A percentile compares a stretch with the other conserved stretches of the same genome.
These are phyloP conservation scores for Grammothele lineata DNA, from an alignment of 768 basidiomycete genomes.

Conservation along the genomic window DNA sequence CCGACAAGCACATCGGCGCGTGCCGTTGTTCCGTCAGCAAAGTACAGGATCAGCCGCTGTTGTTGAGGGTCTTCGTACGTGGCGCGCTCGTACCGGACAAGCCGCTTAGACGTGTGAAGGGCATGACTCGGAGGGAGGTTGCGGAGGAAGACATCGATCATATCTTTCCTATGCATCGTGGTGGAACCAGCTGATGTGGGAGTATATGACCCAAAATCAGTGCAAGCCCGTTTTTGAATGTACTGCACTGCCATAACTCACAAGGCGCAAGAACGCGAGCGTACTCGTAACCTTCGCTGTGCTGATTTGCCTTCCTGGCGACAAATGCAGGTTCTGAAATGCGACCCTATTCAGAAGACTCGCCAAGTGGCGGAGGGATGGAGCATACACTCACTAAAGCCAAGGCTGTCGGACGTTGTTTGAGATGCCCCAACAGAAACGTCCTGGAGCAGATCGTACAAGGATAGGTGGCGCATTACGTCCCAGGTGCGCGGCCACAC, in stretches of 20 bases:
- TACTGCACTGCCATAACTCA: constrained; percentile 2
- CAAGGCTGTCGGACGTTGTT: background rate
- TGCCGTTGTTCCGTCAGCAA: constrained; percentile 15
- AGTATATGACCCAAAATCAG: no score
- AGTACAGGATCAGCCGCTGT: constrained; percentile 5
- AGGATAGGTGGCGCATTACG: constrained; percentile 37
- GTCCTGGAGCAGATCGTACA: constrained; percentile 19
- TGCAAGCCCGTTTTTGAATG: no score
- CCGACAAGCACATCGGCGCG: constrained; percentile 19
- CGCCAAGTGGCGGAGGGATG: no score
- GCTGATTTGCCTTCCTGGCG: constrained; percentile 17
- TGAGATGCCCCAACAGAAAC: constrained; percentile 10
- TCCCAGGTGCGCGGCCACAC: constrained; percentile 43
- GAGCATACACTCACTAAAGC: background rate
- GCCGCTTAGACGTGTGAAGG: constrained; percentile 18
- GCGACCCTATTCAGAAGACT: background rate
- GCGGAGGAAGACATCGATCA: constrained; percentile 17
- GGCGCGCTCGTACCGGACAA: constrained; percentile 10
- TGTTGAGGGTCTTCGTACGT: background rate
- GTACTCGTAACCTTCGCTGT: constrained; percentile 11
- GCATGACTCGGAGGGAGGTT: constrained; percentile 14
- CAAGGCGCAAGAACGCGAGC: constrained; percentile 16
- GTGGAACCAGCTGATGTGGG: constrained; percentile 16
- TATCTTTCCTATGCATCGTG: constrained; percentile 22
- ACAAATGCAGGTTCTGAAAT: constrained; percentile 19